Base-by-base conservation (phyloP, 169 alveolate species). In the Sarcocystis neurona region DNA sequence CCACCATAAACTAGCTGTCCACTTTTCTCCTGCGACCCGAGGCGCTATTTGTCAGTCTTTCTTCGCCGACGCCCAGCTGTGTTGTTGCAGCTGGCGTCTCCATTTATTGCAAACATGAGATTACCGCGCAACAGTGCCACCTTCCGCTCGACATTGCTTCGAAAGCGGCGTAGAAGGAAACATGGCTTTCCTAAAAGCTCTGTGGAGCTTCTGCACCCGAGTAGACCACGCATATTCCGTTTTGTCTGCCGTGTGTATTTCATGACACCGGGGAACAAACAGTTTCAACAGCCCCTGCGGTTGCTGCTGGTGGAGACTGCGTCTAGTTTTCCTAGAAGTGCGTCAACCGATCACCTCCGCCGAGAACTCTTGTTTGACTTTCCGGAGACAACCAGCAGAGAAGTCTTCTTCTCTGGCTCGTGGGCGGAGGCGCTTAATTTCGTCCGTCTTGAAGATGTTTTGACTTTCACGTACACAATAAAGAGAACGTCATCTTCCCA, bases 361-460 rank as follows among this genome's bases (percentile, higher is more conserved):
- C 5, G 46, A 56, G 10, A 39, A 0, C 82, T 72, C 34, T 10
- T 72, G 18, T 72, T 72, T 39, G 46, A 39, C 18, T 1, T 5
- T 8, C 32, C 58, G 1, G 32, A 72, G n/a, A 72, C 82, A 12
- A 32, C 56, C 39, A 44, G 58, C 15, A 72, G 18, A 18, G 60
- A 72, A 44, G 82, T 72, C 41, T 5, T 72, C 2, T 72, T 39
- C 32, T 10, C 20, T 18, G 82, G 82, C 39, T 39, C 37, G 27
- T 72, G 82, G 82, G 82, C 82, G 27, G 82, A 72, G 0, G 82
- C 43, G 12, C 82, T 72, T n/a, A 72, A 72, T 18, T 72, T 72
- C 56, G 82, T 72, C 30, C 82, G 82, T 10, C 82, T 39, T 5
- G 82, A 72, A 23, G 82, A 72, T 39, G 56, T 72, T 56, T 39